Evolutionary conservation across 148 eudicot species (phyloP).

Genomic region (Chenopodium formosanum): DNA sequence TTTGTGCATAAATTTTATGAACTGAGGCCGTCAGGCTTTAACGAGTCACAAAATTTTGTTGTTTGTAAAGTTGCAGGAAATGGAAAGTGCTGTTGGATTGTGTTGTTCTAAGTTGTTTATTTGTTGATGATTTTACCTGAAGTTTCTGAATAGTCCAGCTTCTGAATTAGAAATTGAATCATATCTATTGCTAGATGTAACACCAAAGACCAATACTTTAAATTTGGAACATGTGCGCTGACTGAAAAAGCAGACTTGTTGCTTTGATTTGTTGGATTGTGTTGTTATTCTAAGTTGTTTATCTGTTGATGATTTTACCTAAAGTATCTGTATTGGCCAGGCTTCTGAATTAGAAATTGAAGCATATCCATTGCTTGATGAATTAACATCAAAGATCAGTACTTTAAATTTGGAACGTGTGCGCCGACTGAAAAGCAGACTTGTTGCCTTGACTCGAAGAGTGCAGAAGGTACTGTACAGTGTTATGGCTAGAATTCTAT

Average conservation of each 20-base stretch:
- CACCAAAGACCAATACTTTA: slow-evolving; percentile 47
- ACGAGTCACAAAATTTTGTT: not conserved
- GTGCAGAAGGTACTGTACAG: slow-evolving; percentile 80
- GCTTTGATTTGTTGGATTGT: slow-evolving; percentile 55
- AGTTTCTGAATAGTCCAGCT: slow-evolving; percentile 12
- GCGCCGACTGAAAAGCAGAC: slow-evolving; percentile 93
- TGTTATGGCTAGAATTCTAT: not conserved
- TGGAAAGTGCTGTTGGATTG: no score
- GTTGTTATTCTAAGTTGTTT: no score
- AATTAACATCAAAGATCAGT: slow-evolving; percentile 92
- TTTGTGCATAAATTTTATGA: not conserved
- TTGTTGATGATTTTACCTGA: not conserved
- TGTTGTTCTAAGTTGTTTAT: no score
- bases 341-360: slow-evolving; percentile 92
- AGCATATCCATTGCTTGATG: slow-evolving; percentile 97
- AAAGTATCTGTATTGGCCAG: slow-evolving; percentile 37
- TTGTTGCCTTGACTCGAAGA: slow-evolving; percentile 85
- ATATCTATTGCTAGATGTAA: slow-evolving; percentile 86
- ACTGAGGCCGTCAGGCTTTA: not conserved
- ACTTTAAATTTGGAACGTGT: slow-evolving; percentile 85
- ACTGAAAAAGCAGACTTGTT: slow-evolving; percentile 88
- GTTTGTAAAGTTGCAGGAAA: no score
- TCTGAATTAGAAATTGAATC: slow-evolving; percentile 91
- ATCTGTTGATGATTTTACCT: not conserved
- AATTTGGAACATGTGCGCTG: slow-evolving; percentile 79